Evolutionary conservation across 306 rosid species (phyloP).

Genomic region (Vicia villosa): DNA sequence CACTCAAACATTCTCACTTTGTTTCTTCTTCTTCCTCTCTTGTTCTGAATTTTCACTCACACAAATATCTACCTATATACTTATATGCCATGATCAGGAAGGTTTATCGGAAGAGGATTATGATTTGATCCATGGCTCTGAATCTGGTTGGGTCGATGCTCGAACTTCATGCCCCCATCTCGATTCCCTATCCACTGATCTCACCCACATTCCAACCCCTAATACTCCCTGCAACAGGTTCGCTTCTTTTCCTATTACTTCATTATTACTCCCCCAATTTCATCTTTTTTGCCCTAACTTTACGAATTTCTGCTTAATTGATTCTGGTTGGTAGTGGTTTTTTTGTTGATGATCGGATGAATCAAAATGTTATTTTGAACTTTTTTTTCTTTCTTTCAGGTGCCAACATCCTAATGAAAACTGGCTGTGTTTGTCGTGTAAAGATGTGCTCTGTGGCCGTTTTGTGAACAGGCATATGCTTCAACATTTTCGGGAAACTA

Average conservation of each 20-base stretch:
- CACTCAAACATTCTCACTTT: not conserved
- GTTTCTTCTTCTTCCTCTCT: too few relatives aligned
- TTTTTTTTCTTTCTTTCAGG: slow-evolving; percentile 21
- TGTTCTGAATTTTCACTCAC: not conserved
- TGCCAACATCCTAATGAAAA: slow-evolving; percentile 79
- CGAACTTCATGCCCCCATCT: slow-evolving; percentile 67
- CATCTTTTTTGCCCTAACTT: too few relatives aligned
- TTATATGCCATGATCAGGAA: slow-evolving; percentile 12
- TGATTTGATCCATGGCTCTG: slow-evolving; percentile 45
- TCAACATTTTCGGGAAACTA: slow-evolving; percentile 48
- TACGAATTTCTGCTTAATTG: not conserved
- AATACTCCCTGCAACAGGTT: slow-evolving; percentile 66
- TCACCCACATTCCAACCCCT: slow-evolving; percentile 67
- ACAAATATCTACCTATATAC: not conserved
- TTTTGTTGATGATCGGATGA: not conserved
- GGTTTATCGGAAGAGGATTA: slow-evolving; percentile 42
- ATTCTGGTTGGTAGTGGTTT: not conserved
- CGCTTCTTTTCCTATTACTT: too few relatives aligned
- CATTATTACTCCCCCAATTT: too few relatives aligned
- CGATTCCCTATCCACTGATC: slow-evolving; percentile 54
- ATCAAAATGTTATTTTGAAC: not conserved
- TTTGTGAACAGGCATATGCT: slow-evolving; percentile 93
- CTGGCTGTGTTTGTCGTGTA: slow-evolving; percentile 80
- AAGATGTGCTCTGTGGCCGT: slow-evolving; percentile 79
- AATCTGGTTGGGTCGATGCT: slow-evolving; percentile 88